Base-by-base conservation (phyloP, 2,329 filamentous ascomycete species). In the Fusarium keratoplasticum region DNA sequence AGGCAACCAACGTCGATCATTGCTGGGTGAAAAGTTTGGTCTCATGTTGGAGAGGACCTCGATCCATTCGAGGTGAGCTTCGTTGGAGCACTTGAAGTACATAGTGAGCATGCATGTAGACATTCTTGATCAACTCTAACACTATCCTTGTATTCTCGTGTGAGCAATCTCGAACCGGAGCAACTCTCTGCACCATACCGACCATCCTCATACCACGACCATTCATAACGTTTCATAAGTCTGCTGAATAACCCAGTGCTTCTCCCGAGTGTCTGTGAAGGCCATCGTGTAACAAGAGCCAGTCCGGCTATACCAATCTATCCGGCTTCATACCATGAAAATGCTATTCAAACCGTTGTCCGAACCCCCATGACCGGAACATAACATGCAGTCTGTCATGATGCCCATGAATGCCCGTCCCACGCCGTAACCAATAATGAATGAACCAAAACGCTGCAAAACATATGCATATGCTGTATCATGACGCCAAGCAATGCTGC, bases 401-500 rank as follows among this genome's bases (percentile, higher is more conserved):
- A 58, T 55, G 31, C 11, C 33, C 31, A 33, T n/a, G 61, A 68
- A 69, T 61, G 40, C 59, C 25, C 33, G 6, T 67, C 16, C 22
- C 40, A 29, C 6, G 38, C 58, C 27, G 58, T n/a, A 65, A 63
- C 50, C 25, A 61, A 64, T 31, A 22, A 59, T 29, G 31, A 62
- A 59, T 29, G 31, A 62, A 40, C 16, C 44, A 42, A 62, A 27
- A 63, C 52, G 25, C 54, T 27, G 4, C 6, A 44, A 25, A 35
- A 29, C 33, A 70, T 65, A 66, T 55, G 44, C 35, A 25, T 27
- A 35, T 61, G 16, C 33, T 44, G 35, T 42, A 59, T 27, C 52
- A 57, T 44, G 73, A 64, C 72, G 27, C 70, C 59, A 69, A 69
- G 57, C 61, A 68, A 66, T 68, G 44, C 44, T 59, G 54, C 22